Conservation (phyloP, 257 asterid species). For the Linderniella brevidens region DNA sequence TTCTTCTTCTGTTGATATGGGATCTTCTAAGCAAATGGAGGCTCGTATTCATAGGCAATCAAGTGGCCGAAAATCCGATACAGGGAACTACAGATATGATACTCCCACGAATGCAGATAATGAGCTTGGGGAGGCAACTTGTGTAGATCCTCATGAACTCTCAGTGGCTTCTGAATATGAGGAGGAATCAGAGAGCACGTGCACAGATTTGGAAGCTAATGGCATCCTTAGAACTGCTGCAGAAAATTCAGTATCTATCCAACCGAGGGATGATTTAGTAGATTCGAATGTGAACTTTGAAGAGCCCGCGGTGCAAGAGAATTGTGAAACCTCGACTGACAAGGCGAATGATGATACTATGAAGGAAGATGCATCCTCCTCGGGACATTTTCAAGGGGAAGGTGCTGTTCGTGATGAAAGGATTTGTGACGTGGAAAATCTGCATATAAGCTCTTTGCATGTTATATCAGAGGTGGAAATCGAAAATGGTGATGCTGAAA, state of each 20-base stretch:
- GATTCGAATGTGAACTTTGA: conserved; percentile 23
- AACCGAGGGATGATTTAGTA: conserved; percentile 18
- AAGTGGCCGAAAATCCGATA: conserved; percentile 55
- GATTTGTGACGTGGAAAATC: conserved; percentile 29
- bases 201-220: conserved; percentile 32
- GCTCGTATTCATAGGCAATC: conserved; percentile 38
- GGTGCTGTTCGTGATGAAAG: conserved; percentile 18
- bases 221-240: conserved; percentile 16
- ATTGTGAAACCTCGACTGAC: conserved; percentile 17
- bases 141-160: conserved; percentile 20
- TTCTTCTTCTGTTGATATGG: conserved; percentile 77
- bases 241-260: too few relatives aligned
- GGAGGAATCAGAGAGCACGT: conserved; percentile 27
- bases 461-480: conserved; percentile 39
- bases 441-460: conserved; percentile 30
- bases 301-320: conserved; percentile 25
- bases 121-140: conserved; percentile 15
- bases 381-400: conserved; percentile 19
- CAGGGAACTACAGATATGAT: conserved; percentile 44
- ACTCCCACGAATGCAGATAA: conserved; percentile 20
- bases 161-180: conserved; percentile 13
- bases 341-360: conserved; percentile 11
- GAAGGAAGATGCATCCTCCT: conserved; percentile 19
- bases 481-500: conserved; percentile 26
- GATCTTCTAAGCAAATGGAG: conserved; percentile 43